A percentile compares a stretch with the other conserved stretches of the same genome.
Conservation (phyloP, 805 yeast species). For the Yamadazyma sp. region DNA sequence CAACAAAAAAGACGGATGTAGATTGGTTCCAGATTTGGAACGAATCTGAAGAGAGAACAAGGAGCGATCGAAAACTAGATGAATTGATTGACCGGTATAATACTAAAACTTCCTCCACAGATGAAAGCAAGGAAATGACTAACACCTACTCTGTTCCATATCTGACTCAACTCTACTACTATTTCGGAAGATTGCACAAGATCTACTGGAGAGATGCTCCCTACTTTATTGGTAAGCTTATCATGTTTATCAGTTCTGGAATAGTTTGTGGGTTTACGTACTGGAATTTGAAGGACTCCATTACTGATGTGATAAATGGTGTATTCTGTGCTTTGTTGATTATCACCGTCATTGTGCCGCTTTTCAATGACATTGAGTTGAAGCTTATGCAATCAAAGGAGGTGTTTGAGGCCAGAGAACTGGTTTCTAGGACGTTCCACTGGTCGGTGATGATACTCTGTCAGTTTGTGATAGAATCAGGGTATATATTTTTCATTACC, state of each 20-base stretch:
- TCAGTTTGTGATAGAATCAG: conserved; percentile 45
- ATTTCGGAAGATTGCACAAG: conserved; percentile 59
- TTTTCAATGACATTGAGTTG: conserved; percentile 39
- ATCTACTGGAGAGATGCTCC: conserved; percentile 44
- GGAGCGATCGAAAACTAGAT: conserved; percentile 56
- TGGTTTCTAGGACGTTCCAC: conserved; percentile 42
- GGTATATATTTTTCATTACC: conserved; percentile 46
- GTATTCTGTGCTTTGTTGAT: conserved; percentile 48
- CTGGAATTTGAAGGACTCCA: conserved; percentile 57
- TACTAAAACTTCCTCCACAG: conserved; percentile 34
- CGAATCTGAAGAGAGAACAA: conserved; percentile 50
- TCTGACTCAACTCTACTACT: conserved; percentile 25
- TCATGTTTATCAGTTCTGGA: conserved; percentile 53
- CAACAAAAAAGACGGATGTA: conserved; percentile 67
- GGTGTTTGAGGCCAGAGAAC: conserved; percentile 46
- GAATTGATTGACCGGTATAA: conserved; percentile 28
- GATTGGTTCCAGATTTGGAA: conserved; percentile 78
- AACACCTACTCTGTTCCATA: conserved; percentile 27
- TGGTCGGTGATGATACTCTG: conserved; percentile 43
- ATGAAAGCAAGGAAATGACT: conserved; percentile 21
- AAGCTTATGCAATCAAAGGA: conserved; percentile 43
- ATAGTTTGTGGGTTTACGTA: conserved; percentile 70
- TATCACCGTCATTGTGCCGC: conserved; percentile 34
- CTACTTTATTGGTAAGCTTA: conserved; percentile 48
- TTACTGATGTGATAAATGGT: conserved; percentile 64